Conservation (phyloP, 345 rosid species). For the Salix koriyanagi region DNA sequence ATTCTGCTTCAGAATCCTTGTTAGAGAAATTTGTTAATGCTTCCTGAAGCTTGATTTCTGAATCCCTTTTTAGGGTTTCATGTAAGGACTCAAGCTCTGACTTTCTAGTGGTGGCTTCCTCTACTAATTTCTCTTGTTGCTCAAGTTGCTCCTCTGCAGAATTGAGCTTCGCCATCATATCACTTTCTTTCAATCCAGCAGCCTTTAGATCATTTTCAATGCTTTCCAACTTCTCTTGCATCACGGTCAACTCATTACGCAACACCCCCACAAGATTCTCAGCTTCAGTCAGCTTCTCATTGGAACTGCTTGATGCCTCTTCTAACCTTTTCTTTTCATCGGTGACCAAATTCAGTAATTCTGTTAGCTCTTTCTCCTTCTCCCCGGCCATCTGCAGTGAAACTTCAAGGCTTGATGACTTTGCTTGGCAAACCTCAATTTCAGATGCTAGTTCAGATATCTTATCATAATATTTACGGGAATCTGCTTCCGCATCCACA, state of each 20-base stretch:
- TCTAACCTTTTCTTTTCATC: constrained; percentile 71
- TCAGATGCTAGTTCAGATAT: constrained; percentile 62
- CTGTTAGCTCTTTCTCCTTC: constrained; percentile 59
- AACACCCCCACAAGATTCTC: constrained; percentile 62
- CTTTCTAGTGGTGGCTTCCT: constrained; percentile 48
- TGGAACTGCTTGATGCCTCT: constrained; percentile 46
- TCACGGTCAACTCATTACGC: constrained; percentile 59
- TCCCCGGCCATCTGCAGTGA: constrained; percentile 57
- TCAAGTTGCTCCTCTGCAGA: constrained; percentile 65
- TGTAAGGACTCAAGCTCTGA: constrained; percentile 64
- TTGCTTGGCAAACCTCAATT: constrained; percentile 65
- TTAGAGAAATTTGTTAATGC: constrained; percentile 47
- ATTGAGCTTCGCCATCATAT: constrained; percentile 66
- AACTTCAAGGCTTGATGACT: constrained; percentile 63
- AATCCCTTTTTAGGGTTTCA: constrained; percentile 52
- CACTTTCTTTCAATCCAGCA: constrained; percentile 57
- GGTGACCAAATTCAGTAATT: constrained; percentile 43
- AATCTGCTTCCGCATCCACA: constrained; percentile 59
- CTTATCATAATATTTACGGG: constrained; percentile 44
- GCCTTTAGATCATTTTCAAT: constrained; percentile 63
- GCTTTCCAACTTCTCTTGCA: constrained; percentile 58
- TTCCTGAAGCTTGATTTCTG: constrained; percentile 62
- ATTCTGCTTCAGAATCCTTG: constrained; percentile 72
- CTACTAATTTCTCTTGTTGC: constrained; percentile 50
- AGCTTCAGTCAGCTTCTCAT: constrained; percentile 57